Evolutionary conservation across 805 yeast genomes (phyloP), one percentile per base, ranked within the genome.

Genomic region (Myxozyma kluyveri): DNA sequence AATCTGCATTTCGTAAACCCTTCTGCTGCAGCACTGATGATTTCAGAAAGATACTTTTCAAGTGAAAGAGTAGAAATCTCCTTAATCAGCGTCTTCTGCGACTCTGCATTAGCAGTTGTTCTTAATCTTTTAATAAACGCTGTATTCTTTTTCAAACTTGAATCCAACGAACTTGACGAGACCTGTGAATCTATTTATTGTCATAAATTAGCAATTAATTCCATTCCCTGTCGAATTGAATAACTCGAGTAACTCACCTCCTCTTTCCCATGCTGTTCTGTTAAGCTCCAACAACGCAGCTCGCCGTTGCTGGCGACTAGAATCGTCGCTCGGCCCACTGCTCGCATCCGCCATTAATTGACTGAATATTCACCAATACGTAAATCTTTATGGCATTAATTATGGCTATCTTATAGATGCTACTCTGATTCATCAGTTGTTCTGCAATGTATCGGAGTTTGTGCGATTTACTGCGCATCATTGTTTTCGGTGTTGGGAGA

Each of bases 61-160:
- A 90, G 69, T 1, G 90, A 79, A 3, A 85, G 69, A 7, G 81
- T 73, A 2, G 69, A 63, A 39, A 89, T 74, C 52, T 88, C 96
- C 47, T 79, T 77, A 35, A 87, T 52, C 1, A 86, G 67, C 5
- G 75, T 64, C 1, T 65, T 60, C 50, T 67, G 67, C 36, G 75
- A 75, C 4, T 83, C 90, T 36, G 74, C 75, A 35, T 72, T 76
- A 22, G 88, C 67, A 1, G 82, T 73, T 1, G 77, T 72, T 57
- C 82, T 76, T 46, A 89, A 64, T 61, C 84, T 84, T 65, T 83
- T 85, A 45, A 88, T 82, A 63, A 87, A 86, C 0, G 88, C 84
- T 2, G 88, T 67, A 44, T 90, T 87, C 66, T 84, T 86, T 72
- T 89, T 89, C 59, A 89, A 72, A 50, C 90, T 84, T 0, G 95